These are phyloP conservation scores for Acacia crassicarpa DNA, from an alignment of 306 rosid genomes.

Conservation along the genomic window DNA sequence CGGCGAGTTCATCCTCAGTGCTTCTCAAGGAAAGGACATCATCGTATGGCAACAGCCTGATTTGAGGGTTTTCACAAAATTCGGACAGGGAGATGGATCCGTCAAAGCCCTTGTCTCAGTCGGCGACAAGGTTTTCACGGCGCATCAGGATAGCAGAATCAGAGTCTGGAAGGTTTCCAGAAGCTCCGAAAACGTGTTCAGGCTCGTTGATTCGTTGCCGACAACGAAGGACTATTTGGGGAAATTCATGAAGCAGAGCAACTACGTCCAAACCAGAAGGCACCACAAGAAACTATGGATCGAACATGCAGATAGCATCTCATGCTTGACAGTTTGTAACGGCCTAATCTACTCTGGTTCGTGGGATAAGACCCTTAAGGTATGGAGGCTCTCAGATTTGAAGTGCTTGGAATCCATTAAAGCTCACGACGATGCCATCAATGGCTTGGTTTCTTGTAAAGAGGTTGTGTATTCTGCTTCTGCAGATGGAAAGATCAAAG, in stretches of 20 bases:
- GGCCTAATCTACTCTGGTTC: slow-evolving; percentile 89
- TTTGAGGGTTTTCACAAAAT: slow-evolving; percentile 64
- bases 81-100: slow-evolving; percentile 90
- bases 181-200: slow-evolving; percentile 76
- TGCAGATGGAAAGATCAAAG: slow-evolving; percentile 91
- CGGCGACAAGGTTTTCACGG: slow-evolving; percentile 77
- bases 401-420: slow-evolving; percentile 87
- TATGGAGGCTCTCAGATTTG: slow-evolving; percentile 86
- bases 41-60: slow-evolving; percentile 89
- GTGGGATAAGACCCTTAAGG: slow-evolving; percentile 88
- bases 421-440: slow-evolving; percentile 93
- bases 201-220: slow-evolving; percentile 70
- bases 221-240: slow-evolving; percentile 87
- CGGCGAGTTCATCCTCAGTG: slow-evolving; percentile 86
- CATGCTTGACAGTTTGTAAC: slow-evolving; percentile 65
- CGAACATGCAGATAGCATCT: slow-evolving; percentile 43
- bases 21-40: slow-evolving; percentile 22
- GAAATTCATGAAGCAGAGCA: slow-evolving; percentile 87
- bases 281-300: slow-evolving; percentile 41
- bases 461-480: slow-evolving; percentile 92
- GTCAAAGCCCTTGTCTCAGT: slow-evolving; percentile 76
- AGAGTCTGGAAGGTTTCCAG: slow-evolving; percentile 92
- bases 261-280: slow-evolving; percentile 84
- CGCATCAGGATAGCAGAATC: slow-evolving; percentile 88
- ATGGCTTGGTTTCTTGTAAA: slow-evolving; percentile 68